A percentile compares a stretch with the other conserved stretches of the same genome.
Conservation (phyloP, 495 filamentous ascomycete genomes). For the Parmelia sp. region DNA sequence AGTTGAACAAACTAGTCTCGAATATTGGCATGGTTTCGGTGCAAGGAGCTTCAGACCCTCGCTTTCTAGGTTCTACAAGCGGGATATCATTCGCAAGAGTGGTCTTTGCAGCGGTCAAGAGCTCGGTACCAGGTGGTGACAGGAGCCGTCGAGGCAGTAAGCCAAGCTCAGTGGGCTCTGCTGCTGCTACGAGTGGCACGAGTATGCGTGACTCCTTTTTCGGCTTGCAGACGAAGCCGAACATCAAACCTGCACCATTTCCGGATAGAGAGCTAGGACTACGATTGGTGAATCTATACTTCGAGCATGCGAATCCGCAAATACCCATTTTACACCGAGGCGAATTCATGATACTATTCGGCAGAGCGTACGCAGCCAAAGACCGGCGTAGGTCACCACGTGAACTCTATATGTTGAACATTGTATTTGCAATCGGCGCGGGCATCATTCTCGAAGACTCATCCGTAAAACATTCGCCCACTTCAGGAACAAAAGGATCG, state of each 20-base stretch:
- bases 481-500: slow-evolving; percentile 33
- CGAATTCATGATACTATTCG: slow-evolving; percentile 80
- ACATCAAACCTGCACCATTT: slow-evolving; percentile 78
- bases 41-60: slow-evolving; percentile 66
- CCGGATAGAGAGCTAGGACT: slow-evolving; percentile 67
- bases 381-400: slow-evolving; percentile 66
- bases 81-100: slow-evolving; percentile 93
- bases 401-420: slow-evolving; percentile 88
- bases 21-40: slow-evolving; percentile 73
- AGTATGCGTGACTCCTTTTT: slow-evolving; percentile 95
- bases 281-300: slow-evolving; percentile 74
- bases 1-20: slow-evolving; percentile 65
- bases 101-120: slow-evolving; percentile 90
- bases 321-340: slow-evolving; percentile 83
- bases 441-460: slow-evolving; percentile 80
- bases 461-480: slow-evolving; percentile 34
- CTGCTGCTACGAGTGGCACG: slow-evolving; percentile 44
- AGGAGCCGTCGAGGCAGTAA: slow-evolving; percentile 44
- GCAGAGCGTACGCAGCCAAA: slow-evolving; percentile 65
- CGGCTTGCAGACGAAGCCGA: slow-evolving; percentile 82
- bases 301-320: slow-evolving; percentile 93
- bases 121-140: slow-evolving; percentile 55
- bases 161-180: slow-evolving; percentile 42
- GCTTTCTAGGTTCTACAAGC: slow-evolving; percentile 77
- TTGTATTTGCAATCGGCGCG: slow-evolving; percentile 95